phyloP scores from a whole-genome alignment of 2,329 filamentous ascomycete species.

The Calonectria honghensis region DNA sequence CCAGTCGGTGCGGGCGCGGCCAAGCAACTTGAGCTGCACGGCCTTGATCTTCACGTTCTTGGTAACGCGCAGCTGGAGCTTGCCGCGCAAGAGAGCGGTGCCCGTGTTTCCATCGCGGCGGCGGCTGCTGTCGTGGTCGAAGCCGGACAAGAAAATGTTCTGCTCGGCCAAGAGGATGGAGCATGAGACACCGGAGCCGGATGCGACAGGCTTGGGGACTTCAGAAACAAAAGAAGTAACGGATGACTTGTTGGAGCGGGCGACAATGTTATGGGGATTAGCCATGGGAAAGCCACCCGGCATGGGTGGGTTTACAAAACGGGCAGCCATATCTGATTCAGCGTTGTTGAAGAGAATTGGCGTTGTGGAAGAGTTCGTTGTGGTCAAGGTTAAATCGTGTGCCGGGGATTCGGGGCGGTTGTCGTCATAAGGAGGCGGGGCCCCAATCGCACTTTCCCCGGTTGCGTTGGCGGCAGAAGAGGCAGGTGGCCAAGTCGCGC shows the following conservation, averaged over 20 bases:
- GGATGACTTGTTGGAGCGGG: conserved; percentile 70
- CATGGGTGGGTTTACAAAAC: conserved; percentile 46
- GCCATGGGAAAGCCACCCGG: conserved; percentile 53
- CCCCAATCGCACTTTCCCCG: conserved; percentile 48
- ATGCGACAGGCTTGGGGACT: conserved; percentile 83
- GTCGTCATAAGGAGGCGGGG: conserved; percentile 59
- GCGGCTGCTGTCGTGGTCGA: conserved; percentile 80
- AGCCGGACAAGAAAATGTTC: conserved; percentile 86
- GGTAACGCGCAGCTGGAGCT: conserved; percentile 85
- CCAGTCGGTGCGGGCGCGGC: conserved; percentile 93
- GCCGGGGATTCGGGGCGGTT: conserved; percentile 50
- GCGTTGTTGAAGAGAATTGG: conserved; percentile 46
- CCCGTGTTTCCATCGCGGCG: conserved; percentile 73
- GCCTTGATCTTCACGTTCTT: conserved; percentile 96
- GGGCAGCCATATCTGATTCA: conserved; percentile 52
- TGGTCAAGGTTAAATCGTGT: conserved; percentile 52
- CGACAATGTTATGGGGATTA: conserved; percentile 70
- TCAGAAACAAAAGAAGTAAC: conserved; percentile 72
- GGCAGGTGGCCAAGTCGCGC: conserved; percentile 44
- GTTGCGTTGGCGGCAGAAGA: conserved; percentile 46
- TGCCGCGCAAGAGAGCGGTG: conserved; percentile 91
- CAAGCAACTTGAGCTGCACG: conserved; percentile 89
- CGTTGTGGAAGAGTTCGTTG: conserved; percentile 46
- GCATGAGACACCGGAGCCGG: conserved; percentile 84
- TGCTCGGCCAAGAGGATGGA: conserved; percentile 86